These are phyloP conservation scores for Coelastrella sp. DNA, from an alignment of 139 green algal species.

Conservation along the genomic window DNA sequence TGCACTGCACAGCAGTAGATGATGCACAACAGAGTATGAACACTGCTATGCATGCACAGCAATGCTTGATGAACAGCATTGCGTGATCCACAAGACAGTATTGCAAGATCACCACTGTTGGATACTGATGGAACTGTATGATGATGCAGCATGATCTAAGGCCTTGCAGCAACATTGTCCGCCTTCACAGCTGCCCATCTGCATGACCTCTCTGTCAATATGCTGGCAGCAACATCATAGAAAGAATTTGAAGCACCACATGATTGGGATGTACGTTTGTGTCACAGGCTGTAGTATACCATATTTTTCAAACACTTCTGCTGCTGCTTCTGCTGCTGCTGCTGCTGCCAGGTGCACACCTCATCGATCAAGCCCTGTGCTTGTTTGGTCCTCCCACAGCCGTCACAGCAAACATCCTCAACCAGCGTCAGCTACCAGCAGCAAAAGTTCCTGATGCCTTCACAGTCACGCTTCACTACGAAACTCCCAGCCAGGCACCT, in stretches of 20 bases:
- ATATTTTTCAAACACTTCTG: background rate
- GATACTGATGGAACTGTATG: no score
- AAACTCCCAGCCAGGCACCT: background rate
- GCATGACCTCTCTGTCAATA: no score
- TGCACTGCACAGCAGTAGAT: background rate
- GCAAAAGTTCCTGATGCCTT: constrained; percentile 27
- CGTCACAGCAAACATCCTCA: constrained; percentile 3
- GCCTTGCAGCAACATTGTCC: no score
- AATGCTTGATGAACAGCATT: background rate
- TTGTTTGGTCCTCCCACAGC: constrained; percentile 15
- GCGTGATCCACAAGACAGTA: no score
- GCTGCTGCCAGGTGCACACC: constrained; percentile 25
- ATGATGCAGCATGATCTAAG: no score
- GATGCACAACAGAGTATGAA: background rate
- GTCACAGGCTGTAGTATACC: no score
- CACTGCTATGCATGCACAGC: background rate
- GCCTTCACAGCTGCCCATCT: no score
- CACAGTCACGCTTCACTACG: constrained; percentile 42
- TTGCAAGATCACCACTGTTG: no score
- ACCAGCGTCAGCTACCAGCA: constrained; percentile 41
- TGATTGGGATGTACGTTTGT: no score
- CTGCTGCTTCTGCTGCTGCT: constrained; percentile 1
- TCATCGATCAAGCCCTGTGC: constrained; percentile 34
- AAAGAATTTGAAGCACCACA: no score
- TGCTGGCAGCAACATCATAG: no score